phyloP scores from a whole-genome alignment of 345 rosid species.

The Arabis alpina region DNA sequence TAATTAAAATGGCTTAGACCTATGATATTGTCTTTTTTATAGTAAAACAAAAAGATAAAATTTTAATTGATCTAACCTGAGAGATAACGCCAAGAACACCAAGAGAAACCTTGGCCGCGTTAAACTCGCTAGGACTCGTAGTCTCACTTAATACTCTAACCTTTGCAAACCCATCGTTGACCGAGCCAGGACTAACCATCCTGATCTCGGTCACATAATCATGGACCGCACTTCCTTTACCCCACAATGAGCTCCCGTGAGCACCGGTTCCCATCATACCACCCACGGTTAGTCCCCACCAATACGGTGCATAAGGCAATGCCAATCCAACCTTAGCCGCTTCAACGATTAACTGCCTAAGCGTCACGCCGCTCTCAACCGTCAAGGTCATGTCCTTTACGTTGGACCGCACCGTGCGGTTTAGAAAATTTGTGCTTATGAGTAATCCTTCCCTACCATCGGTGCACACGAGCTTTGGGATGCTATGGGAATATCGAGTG shows the following conservation, averaged over 20 bases:
- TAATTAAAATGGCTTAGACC: too few species aligned
- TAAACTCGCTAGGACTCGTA: constrained; percentile 45
- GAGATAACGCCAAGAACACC: constrained; percentile 88
- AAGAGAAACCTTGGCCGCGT: constrained; percentile 75
- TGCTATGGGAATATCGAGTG: constrained; percentile 73
- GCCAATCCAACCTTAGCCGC: constrained; percentile 72
- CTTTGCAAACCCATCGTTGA: constrained; percentile 53
- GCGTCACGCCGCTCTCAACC: constrained; percentile 72
- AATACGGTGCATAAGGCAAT: constrained; percentile 75
- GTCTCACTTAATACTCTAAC: constrained; percentile 49
- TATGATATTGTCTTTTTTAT: too few species aligned
- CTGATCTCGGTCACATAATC: constrained; percentile 62
- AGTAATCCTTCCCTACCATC: constrained; percentile 64
- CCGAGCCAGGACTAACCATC: constrained; percentile 60
- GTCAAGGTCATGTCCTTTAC: constrained; percentile 49
- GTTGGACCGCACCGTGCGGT: constrained; percentile 45
- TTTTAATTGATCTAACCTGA: constrained; percentile 6
- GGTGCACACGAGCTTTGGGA: constrained; percentile 71
- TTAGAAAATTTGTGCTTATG: constrained; percentile 70
- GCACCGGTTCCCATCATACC: constrained; percentile 83
- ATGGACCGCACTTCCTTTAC: constrained; percentile 76
- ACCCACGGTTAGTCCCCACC: constrained; percentile 90
- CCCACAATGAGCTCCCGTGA: constrained; percentile 86
- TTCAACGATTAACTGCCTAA: constrained; percentile 62
- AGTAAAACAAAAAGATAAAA: too few species aligned